Percentiles rank a stretch among this genome's conserved stretches.
These are phyloP conservation scores for Thymus mandschuricus DNA, from an alignment of 257 asterid genomes.

Conservation along the genomic window DNA sequence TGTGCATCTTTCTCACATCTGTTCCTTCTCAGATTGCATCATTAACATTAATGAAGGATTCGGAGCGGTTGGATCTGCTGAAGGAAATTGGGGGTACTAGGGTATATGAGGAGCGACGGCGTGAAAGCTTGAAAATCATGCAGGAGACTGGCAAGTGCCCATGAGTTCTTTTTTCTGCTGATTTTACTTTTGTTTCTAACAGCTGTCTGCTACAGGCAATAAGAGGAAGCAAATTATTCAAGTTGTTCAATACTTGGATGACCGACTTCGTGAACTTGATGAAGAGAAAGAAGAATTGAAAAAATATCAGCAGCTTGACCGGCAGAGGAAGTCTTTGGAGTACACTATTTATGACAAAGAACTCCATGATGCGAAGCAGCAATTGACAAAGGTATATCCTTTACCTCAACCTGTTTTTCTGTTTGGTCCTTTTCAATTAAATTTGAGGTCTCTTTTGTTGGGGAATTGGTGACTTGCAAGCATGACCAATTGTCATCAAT, in stretches of 20 bases:
- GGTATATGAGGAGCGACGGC: constrained; percentile 98
- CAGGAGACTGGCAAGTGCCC: constrained; percentile 83
- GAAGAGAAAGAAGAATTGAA: constrained; percentile 97
- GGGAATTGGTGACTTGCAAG: constrained; percentile 11
- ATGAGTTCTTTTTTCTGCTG: constrained; percentile 32
- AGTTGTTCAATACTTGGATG: constrained; percentile 97
- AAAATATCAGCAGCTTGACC: constrained; percentile 93
- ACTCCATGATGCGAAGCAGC: constrained; percentile 92
- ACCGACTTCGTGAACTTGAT: constrained; percentile 94
- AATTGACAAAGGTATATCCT: constrained; percentile 63
- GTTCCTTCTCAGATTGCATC: constrained; percentile 74
- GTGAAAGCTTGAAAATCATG: constrained; percentile 98
- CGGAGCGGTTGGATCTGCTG: constrained; percentile 94
- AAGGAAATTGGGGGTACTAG: constrained; percentile 99
- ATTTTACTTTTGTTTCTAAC: constrained; percentile 32
- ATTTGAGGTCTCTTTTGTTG: constrained; percentile 8
- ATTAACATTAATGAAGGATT: constrained; percentile 89
- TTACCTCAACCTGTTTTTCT: constrained; percentile 10
- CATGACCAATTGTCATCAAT: background rate
- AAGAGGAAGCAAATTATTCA: constrained; percentile 94
- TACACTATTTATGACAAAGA: constrained; percentile 92
- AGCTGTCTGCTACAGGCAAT: constrained; percentile 61
- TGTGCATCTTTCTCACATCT: constrained; percentile 39
- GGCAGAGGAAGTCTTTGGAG: constrained; percentile 90
- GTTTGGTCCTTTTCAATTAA: constrained; percentile 22